phyloP scores from a whole-genome alignment of 140 eudicot species.

The Bidens hawaiensis region DNA sequence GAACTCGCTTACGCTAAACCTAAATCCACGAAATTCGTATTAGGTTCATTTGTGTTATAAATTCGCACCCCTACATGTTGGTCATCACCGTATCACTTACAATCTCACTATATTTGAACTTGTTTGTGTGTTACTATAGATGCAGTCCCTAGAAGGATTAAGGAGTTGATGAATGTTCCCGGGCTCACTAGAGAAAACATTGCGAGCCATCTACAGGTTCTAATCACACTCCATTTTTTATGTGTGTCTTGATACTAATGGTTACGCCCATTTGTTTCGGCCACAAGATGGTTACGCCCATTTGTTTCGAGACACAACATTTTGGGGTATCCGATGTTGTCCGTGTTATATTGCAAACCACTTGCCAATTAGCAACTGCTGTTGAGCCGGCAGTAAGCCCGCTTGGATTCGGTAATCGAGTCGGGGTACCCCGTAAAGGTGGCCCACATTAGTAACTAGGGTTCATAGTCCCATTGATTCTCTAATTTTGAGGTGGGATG shows the following conservation, averaged over 20 bases:
- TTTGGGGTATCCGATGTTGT: constrained; percentile 20
- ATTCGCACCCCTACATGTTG: too few species aligned
- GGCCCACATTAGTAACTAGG: constrained; percentile 59
- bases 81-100: too few species aligned
- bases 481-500: constrained; percentile 79
- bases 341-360: constrained; percentile 50
- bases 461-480: constrained; percentile 49
- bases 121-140: constrained; percentile 5
- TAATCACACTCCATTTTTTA: neutral
- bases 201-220: constrained; percentile 35
- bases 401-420: constrained; percentile 51
- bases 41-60: too few species aligned
- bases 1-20: too few species aligned
- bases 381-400: constrained; percentile 43
- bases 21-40: too few species aligned
- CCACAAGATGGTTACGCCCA: constrained; percentile 54
- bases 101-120: neutral
- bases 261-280: constrained; percentile 46
- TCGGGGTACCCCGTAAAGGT: constrained; percentile 59
- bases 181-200: constrained; percentile 24
- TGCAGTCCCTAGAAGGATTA: constrained; percentile 26
- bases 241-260: too few species aligned
- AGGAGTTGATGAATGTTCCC: constrained; percentile 31
- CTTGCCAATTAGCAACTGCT: constrained; percentile 83
- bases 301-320: constrained; percentile 58